phyloP scores from a whole-genome alignment of 2,329 filamentous ascomycete genomes.

The Pseudonectria foliicola region DNA sequence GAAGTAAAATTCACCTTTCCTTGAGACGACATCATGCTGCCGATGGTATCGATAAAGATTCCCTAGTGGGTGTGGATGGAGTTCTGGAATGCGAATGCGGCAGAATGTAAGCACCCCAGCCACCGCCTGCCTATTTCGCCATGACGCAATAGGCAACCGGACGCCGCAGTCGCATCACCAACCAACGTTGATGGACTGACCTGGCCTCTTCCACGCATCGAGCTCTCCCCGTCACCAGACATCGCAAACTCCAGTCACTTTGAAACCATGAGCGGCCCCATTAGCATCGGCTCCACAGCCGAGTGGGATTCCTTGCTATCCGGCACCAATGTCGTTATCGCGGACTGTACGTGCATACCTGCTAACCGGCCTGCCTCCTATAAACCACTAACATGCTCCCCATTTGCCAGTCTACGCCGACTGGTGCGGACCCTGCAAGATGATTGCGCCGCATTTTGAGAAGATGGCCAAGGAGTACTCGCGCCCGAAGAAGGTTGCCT shows the following conservation, averaged over 20 bases:
- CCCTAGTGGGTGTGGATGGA: no score
- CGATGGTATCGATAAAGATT: no score
- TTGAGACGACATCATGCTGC: constrained; percentile 23
- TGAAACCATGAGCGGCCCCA: constrained; percentile 36
- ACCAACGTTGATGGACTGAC: neutral
- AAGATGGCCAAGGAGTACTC: constrained; percentile 73
- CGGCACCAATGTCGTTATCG: constrained; percentile 71
- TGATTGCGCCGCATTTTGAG: constrained; percentile 84
- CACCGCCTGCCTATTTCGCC: neutral
- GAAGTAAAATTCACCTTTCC: constrained; percentile 3
- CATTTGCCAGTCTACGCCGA: constrained; percentile 72
- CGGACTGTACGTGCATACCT: constrained; percentile 78
- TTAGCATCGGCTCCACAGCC: constrained; percentile 55
- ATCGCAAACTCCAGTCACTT: neutral
- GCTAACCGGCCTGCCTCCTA: no score
- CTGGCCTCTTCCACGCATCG: constrained; percentile 2
- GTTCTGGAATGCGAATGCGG: no score
- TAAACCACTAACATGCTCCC: constrained; percentile 17
- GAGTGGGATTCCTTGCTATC: constrained; percentile 68
- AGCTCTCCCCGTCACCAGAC: neutral
- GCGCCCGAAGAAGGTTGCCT: constrained; percentile 75
- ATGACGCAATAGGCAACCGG: constrained; percentile 1
- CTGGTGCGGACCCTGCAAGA: constrained; percentile 92
- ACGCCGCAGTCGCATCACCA: neutral
- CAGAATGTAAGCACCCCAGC: no score